Evolutionary conservation across 495 filamentous ascomycete species (phyloP).

Genomic region (Letharia columbiana): DNA sequence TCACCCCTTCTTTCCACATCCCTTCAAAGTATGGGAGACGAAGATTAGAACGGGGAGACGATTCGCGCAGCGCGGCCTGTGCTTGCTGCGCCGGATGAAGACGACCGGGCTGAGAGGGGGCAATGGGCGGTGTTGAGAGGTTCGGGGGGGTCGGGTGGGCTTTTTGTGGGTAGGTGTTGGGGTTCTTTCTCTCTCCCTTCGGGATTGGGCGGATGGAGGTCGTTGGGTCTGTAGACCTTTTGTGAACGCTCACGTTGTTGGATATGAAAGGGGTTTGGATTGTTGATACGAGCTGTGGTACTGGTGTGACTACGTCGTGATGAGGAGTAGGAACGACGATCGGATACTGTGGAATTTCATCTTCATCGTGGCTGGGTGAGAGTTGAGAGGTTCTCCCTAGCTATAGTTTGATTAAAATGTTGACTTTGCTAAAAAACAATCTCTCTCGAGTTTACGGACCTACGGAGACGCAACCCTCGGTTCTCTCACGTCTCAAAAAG

Average conservation of each 20-base stretch:
- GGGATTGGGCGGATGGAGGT: neutral
- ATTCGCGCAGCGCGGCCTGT: constrained; percentile 44
- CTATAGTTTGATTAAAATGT: neutral
- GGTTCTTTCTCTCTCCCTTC: neutral
- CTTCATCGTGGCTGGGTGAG: neutral
- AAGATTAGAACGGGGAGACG: constrained; percentile 56
- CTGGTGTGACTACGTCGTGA: neutral
- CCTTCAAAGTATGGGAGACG: neutral
- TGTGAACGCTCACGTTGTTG: neutral
- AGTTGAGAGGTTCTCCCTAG: neutral
- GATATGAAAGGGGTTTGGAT: neutral
- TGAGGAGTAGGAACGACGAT: neutral
- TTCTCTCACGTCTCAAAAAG: neutral
- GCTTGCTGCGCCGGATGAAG: neutral
- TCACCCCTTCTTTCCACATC: neutral
- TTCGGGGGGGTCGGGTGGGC: neutral
- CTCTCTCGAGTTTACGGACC: too few species aligned
- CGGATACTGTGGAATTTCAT: neutral
- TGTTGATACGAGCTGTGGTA: neutral
- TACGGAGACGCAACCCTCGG: neutral
- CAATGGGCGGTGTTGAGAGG: neutral
- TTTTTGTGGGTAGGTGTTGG: neutral
- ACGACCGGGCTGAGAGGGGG: neutral
- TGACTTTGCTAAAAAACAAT: too few species aligned
- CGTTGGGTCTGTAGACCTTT: neutral